Base-by-base conservation (phyloP, 805 yeast species). In the Starmerella scarabaei region DNA sequence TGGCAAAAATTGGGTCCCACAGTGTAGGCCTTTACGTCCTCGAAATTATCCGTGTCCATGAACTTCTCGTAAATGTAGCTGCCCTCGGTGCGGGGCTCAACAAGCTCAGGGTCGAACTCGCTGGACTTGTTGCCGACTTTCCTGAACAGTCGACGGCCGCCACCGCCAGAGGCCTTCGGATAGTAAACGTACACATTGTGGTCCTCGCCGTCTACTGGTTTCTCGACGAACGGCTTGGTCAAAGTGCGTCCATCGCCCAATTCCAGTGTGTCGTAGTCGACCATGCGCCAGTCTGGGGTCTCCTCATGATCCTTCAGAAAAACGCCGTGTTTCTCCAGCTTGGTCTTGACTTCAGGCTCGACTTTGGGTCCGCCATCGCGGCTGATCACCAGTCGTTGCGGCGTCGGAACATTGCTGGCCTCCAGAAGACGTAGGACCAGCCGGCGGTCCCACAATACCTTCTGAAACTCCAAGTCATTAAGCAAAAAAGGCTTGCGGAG, bases 161-260 rank as follows among this genome's bases (percentile, higher is more conserved):
- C 99, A 42, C 99, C 99, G 34, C 99, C 99, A 38, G 80, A 80
- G 43, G 79, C 72, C 42, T 73, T 71, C 27, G 86, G 80, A 58
- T 88, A 91, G 62, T 91, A 91, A 30, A 91, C 86, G 59, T 80
- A 82, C 35, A 91, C 88, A 56, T 91, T 91, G 61, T 91, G 99
- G 61, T 91, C 95, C 62, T 91, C 99, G 40, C 99, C 99, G 60
- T 91, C 95, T 3, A 86, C 97, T 1, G 99, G 99, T 52, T 91
- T 91, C 59, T 91, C 99, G 26, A 91, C 98, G 67, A 77, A 91
- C 5, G 99, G 99, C 57, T 91, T 91, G 30, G 66, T 68, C 64
- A 91, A 64, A 7, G 65, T 64, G 52, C 72, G 60, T 9, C 48
- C 51, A 23, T 39, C 41, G 7, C 93, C 95, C 50, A 80, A 73